These are phyloP conservation scores for Pichia occidentalis DNA, from an alignment of 805 yeast species.

Conservation along the genomic window DNA sequence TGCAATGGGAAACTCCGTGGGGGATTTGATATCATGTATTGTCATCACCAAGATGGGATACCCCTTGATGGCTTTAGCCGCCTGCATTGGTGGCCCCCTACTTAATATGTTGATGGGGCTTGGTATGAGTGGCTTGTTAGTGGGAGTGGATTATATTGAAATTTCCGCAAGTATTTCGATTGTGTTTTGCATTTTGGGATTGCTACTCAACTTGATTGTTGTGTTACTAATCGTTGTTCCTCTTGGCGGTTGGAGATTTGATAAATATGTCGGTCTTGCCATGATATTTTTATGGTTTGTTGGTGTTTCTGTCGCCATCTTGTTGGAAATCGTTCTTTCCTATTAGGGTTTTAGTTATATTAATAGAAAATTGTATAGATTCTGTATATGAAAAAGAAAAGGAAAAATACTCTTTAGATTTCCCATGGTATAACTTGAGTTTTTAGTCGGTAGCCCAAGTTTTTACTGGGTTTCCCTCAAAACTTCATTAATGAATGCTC, in stretches of 20 bases:
- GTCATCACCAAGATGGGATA: constrained; percentile 76
- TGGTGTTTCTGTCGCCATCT: constrained; percentile 31
- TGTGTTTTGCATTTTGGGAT: constrained; percentile 35
- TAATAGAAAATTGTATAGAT: too few species aligned
- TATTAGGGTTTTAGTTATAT: constrained; percentile 1
- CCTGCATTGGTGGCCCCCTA: constrained; percentile 92
- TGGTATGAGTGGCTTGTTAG: constrained; percentile 64
- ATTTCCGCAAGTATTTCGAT: constrained; percentile 33
- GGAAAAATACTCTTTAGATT: too few species aligned
- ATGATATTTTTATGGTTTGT: constrained; percentile 37
- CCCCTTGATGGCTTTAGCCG: constrained; percentile 88
- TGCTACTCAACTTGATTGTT: constrained; percentile 32
- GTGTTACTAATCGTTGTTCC: constrained; percentile 37
- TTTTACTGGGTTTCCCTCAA: too few species aligned
- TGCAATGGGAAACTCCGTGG: constrained; percentile 89
- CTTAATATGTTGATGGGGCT: constrained; percentile 72
- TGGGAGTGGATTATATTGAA: constrained; percentile 24
- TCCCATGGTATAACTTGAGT: too few species aligned
- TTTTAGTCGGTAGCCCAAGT: too few species aligned
- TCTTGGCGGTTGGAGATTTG: constrained; percentile 36
- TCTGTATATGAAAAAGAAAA: too few species aligned
- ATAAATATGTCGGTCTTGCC: constrained; percentile 32
- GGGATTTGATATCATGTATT: constrained; percentile 79
- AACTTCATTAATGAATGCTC: too few species aligned
- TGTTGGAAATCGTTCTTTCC: constrained; percentile 20